Conservation (phyloP, 441 rosid species). For the Flueggea neowawraea region DNA sequence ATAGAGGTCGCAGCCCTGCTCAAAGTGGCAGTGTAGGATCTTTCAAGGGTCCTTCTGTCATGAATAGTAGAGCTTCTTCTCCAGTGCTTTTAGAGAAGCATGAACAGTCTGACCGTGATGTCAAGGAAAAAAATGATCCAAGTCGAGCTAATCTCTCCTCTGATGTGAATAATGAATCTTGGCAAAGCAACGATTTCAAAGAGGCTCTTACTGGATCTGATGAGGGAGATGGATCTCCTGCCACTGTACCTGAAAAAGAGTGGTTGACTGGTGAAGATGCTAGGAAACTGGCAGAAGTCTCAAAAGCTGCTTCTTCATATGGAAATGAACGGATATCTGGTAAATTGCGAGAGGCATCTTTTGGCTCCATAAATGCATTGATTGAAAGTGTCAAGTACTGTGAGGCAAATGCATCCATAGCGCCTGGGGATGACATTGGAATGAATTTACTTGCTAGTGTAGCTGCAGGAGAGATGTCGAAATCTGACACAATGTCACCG, state of each 20-base stretch:
- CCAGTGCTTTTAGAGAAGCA: slow-evolving; percentile 60
- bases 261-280: slow-evolving; percentile 37
- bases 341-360: slow-evolving; percentile 56
- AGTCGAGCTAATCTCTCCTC: slow-evolving; percentile 33
- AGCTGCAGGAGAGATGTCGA: slow-evolving; percentile 92
- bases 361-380: slow-evolving; percentile 81
- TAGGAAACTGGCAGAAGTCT: slow-evolving; percentile 35
- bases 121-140: slow-evolving; percentile 51
- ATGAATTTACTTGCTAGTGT: slow-evolving; percentile 97
- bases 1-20: slow-evolving; percentile 76
- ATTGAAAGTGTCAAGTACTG: slow-evolving; percentile 82
- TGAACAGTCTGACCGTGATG: slow-evolving; percentile 47
- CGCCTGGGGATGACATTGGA: slow-evolving; percentile 84
- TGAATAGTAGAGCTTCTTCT: slow-evolving; percentile 62
- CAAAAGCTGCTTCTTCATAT: slow-evolving; percentile 41
- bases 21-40: slow-evolving; percentile 70
- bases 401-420: slow-evolving; percentile 43
- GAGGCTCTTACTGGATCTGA: slow-evolving; percentile 46
- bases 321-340: slow-evolving; percentile 46
- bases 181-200: slow-evolving; percentile 62
- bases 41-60: slow-evolving; percentile 56
- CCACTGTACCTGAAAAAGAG: slow-evolving; percentile 40
- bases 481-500: slow-evolving; percentile 58
- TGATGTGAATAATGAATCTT: slow-evolving; percentile 50
- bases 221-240: slow-evolving; percentile 55